Conservation (phyloP, 805 yeast species). For the Kluyveromyces aestuarii region DNA sequence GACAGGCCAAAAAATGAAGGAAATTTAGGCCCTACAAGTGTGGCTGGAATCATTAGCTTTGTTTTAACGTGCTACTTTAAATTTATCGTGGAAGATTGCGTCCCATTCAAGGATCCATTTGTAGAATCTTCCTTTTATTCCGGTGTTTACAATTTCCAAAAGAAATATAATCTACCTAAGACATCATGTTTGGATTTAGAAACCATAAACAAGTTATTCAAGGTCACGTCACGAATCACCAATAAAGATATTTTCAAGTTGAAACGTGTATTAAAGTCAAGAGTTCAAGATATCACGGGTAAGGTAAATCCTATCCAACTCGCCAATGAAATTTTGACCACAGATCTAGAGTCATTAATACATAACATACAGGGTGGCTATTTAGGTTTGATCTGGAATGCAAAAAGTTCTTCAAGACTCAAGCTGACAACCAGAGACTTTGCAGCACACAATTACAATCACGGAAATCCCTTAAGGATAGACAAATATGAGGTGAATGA, state of each 20-base stretch:
- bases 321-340: slow-evolving; percentile 32
- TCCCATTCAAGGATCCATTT: slow-evolving; percentile 75
- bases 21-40: slow-evolving; percentile 53
- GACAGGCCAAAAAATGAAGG: slow-evolving; percentile 37
- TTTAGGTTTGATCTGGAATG: slow-evolving; percentile 40
- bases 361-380: slow-evolving; percentile 27
- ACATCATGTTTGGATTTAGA: slow-evolving; percentile 47
- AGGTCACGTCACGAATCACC: slow-evolving; percentile 37
- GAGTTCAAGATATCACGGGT: slow-evolving; percentile 57
- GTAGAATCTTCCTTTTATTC: slow-evolving; percentile 61
- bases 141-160: slow-evolving; percentile 72
- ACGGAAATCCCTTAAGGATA: slow-evolving; percentile 15
- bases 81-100: slow-evolving; percentile 47
- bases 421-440: slow-evolving; percentile 8
- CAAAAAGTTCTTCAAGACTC: slow-evolving; percentile 36
- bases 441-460: slow-evolving; percentile 9
- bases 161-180: slow-evolving; percentile 45
- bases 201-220: slow-evolving; percentile 42
- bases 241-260: slow-evolving; percentile 40
- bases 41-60: slow-evolving; percentile 73
- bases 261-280: slow-evolving; percentile 59
- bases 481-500: not conserved
- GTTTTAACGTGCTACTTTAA: slow-evolving; percentile 58
- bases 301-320: slow-evolving; percentile 28
- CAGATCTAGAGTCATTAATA: slow-evolving; percentile 29